Evolutionary conservation across 2,329 filamentous ascomycete species (phyloP).

Genomic region (Fusarium robinianum): DNA sequence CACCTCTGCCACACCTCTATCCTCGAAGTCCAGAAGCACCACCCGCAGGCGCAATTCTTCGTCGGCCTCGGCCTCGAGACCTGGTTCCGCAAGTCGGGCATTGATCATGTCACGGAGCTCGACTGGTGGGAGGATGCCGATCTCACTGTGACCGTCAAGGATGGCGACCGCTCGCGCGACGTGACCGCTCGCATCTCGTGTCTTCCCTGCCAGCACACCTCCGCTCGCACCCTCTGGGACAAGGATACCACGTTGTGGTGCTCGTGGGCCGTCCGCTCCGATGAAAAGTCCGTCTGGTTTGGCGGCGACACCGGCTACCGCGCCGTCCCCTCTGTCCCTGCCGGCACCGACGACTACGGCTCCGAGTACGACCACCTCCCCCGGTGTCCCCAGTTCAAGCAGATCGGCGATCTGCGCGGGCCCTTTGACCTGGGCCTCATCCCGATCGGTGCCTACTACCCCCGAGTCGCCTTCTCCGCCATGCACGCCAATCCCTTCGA

Average conservation of each 20-base stretch:
- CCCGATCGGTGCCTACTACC: constrained; percentile 88
- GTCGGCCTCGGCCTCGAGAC: constrained; percentile 80
- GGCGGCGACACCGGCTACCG: constrained; percentile 92
- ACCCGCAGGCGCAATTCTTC: constrained; percentile 85
- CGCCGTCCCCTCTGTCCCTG: constrained; percentile 67
- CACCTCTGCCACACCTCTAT: constrained; percentile 82
- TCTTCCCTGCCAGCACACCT: constrained; percentile 83
- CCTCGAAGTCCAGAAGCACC: constrained; percentile 67
- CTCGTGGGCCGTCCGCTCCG: constrained; percentile 79
- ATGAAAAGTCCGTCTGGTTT: constrained; percentile 82
- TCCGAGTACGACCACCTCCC: constrained; percentile 69
- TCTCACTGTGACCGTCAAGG: constrained; percentile 57
- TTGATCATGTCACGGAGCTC: constrained; percentile 80
- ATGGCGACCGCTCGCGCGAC: constrained; percentile 38
- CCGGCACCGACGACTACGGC: constrained; percentile 70
- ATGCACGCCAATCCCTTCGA: constrained; percentile 90
- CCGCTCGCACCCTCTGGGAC: constrained; percentile 70
- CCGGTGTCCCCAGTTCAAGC: constrained; percentile 78
- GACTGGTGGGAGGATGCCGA: constrained; percentile 94
- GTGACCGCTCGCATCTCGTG: constrained; percentile 77
- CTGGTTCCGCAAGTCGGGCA: constrained; percentile 76
- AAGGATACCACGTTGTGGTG: constrained; percentile 81
- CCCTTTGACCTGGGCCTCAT: constrained; percentile 92
- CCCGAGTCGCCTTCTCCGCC: constrained; percentile 71
- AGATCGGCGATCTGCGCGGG: constrained; percentile 79